phyloP scores from a whole-genome alignment of 176 grass and related monocot genomes.

The Oryza rufipogon region DNA sequence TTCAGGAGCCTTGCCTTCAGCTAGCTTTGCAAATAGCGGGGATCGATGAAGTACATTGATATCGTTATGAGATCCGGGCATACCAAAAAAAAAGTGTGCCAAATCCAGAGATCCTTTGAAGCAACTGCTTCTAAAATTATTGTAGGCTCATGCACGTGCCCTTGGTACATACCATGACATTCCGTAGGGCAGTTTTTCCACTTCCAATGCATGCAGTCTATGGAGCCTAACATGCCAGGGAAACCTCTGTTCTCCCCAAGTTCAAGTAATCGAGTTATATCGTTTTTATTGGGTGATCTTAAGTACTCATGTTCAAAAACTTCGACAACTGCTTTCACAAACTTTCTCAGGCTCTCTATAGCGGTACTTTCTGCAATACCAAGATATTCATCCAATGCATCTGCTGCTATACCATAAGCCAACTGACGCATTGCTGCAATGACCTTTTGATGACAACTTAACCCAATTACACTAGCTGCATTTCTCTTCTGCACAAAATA shows the following conservation, averaged over 20 bases:
- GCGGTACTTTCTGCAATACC: no score
- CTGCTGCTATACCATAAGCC: no score
- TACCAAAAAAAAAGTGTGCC: background rate
- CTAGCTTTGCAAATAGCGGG: no score
- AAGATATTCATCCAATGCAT: no score
- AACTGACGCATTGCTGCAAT: no score
- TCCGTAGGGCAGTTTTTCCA: background rate
- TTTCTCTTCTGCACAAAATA: no score
- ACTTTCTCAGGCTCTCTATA: no score
- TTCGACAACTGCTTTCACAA: no score
- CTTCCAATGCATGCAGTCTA: background rate
- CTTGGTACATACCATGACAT: background rate
- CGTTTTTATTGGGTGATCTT: background rate
- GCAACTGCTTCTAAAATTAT: background rate
- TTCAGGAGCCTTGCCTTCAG: no score
- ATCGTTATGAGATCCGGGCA: background rate
- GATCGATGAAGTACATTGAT: background rate
- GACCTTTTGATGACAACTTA: no score
- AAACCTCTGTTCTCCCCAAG: background rate
- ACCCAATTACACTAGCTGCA: no score
- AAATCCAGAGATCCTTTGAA: background rate
- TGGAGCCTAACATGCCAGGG: background rate
- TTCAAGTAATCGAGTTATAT: background rate
- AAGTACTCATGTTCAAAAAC: background rate
- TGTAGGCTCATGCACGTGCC: background rate